These are phyloP conservation scores for Aspergillus texensis DNA, from an alignment of 2,329 filamentous ascomycete genomes.

Conservation along the genomic window DNA sequence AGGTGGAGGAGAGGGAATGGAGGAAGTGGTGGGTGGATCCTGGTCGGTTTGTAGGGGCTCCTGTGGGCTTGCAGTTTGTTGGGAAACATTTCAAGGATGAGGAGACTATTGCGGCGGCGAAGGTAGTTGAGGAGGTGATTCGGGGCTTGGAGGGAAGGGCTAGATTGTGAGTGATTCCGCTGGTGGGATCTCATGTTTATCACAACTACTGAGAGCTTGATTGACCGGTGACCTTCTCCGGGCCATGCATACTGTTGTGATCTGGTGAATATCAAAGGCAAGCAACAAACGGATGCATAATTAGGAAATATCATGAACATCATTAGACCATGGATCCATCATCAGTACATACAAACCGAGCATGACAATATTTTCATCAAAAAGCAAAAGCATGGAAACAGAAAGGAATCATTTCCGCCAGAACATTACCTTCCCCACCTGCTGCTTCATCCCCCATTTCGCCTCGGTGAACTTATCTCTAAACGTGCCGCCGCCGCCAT, in stretches of 20 bases:
- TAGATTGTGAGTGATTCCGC: neutral
- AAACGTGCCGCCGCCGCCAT: slow-evolving; percentile 37
- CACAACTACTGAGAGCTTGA: neutral
- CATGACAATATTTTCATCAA: slow-evolving; percentile 25
- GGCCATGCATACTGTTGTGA: too few relatives aligned
- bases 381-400: slow-evolving; percentile 5
- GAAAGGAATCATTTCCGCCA: slow-evolving; percentile 38
- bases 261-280: too few relatives aligned
- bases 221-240: too few relatives aligned
- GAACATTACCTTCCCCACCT: slow-evolving; percentile 40
- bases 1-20: slow-evolving; percentile 37
- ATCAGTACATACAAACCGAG: slow-evolving; percentile 18
- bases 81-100: slow-evolving; percentile 58
- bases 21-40: slow-evolving; percentile 31
- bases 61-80: slow-evolving; percentile 56
- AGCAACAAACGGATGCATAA: neutral
- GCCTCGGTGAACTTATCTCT: slow-evolving; percentile 40
- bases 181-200: neutral
- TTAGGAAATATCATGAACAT: slow-evolving; percentile 4
- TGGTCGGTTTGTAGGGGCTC: slow-evolving; percentile 43
- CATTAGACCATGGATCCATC: slow-evolving; percentile 18
- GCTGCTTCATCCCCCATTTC: slow-evolving; percentile 38
- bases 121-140: slow-evolving; percentile 25
- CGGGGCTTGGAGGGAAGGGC: slow-evolving; percentile 10
- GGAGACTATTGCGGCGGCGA: slow-evolving; percentile 43